Base-by-base conservation (phyloP, 1,284 basidiomycete genomes). In the Cystobasidium slooffiae region DNA sequence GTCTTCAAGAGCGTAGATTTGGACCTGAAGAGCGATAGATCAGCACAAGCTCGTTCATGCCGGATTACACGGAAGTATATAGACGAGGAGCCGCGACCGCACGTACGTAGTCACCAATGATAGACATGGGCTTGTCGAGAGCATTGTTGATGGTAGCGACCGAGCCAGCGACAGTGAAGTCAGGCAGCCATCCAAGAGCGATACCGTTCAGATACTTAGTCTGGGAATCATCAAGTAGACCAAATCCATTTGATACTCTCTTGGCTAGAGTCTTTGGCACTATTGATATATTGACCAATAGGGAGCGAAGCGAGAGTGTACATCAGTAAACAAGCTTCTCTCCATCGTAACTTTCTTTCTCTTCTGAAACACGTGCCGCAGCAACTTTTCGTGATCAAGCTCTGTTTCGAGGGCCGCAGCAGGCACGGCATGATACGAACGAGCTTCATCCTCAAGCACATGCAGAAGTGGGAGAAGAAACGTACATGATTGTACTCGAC, bases 1-100 rank as follows among this genome's bases (percentile, higher is more conserved):
- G 47, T 63, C 61, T 63, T 63, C 61, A 47, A 47, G 44, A 49
- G 61, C 46, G 24, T 63, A 63, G 47, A 63, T 63, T 63, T 63
- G 61, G n/a, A 63, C 61, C 61, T 63, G 59, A 43, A 22, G 24
- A 18, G 18, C 10, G 9, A 37, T 39, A 39, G 10, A 59, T 43
- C 56, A 39, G 56, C 56, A 59, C 20, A 16, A 51, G 47, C 20
- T 51, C 47, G 47, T 14, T 12, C 12, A 44, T 62, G 37, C 39
- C 41, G 44, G 22, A 22, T 3, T 6, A 1, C 24, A 53, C 12
- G 20, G 16, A 22, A 10, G 24, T 10, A 53, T 16, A 18, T 9
- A 53, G 24, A 22, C 20, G 9, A n/a, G 12, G 20, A 7, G 7
- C 8, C 39, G 31, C 2, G 3, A 6, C 37, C 1, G 20, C 9